Evolutionary conservation across 2,329 filamentous ascomycete species (phyloP).

Genomic region (Chaetomium globosum): DNA sequence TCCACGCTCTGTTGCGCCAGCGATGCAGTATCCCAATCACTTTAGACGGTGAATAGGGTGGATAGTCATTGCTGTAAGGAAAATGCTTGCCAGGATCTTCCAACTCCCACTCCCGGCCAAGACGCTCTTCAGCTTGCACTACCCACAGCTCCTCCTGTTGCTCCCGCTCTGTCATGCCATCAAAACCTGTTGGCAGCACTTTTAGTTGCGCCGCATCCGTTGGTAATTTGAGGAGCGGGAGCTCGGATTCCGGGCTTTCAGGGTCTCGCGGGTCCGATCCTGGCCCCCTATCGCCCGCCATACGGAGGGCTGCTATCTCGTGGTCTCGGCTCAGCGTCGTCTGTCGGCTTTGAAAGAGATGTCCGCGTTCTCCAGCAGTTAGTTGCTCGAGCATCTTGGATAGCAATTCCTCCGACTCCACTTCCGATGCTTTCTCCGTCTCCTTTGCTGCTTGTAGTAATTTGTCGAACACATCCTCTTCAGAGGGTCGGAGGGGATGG

Average conservation of each 20-base stretch:
- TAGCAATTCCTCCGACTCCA: neutral
- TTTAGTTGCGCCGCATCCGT: conserved; percentile 12
- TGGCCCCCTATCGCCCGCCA: neutral
- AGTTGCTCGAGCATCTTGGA: neutral
- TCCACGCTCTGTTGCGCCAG: conserved; percentile 21
- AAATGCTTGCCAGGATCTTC: conserved; percentile 12
- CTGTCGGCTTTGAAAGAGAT: neutral
- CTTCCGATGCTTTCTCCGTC: neutral
- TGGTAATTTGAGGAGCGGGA: conserved; percentile 9
- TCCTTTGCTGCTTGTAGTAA: neutral
- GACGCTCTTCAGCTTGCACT: conserved; percentile 16
- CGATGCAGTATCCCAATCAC: conserved; percentile 28
- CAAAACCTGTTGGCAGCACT: conserved; percentile 25
- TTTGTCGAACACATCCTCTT: neutral
- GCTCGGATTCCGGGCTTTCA: neutral
- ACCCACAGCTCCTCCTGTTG: conserved; percentile 31
- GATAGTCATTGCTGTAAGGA: conserved; percentile 21
- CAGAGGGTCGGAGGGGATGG: neutral
- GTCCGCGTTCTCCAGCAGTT: neutral
- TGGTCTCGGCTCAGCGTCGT: neutral
- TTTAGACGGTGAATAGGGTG: conserved; percentile 28
- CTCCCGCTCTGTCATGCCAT: conserved; percentile 21
- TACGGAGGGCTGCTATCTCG: neutral
- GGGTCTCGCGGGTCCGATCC: neutral
- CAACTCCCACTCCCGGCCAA: conserved; percentile 23